These are phyloP conservation scores for Rhodotorula taiwanensis DNA, from an alignment of 768 basidiomycete species.

Conservation along the genomic window DNA sequence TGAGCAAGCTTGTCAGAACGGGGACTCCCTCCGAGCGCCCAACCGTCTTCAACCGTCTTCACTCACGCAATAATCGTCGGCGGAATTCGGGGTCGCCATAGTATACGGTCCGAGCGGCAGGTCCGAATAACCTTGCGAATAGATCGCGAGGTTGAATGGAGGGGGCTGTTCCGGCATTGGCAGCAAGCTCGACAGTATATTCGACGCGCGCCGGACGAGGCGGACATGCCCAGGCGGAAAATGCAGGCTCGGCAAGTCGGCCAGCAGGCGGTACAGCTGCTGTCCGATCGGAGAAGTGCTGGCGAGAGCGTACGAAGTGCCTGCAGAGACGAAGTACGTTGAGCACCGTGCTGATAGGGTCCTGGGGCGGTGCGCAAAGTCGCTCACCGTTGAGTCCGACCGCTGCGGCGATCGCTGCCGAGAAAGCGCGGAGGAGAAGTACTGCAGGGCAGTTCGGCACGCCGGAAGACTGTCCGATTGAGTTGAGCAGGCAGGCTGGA, in stretches of 20 bases:
- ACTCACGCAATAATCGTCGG: no score
- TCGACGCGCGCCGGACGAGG: background rate
- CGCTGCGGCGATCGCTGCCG: background rate
- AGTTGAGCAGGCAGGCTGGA: background rate
- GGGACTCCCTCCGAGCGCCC: no score
- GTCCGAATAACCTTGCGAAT: no score
- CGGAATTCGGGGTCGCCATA: no score
- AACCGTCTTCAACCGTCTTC: no score
- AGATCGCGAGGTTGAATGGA: background rate
- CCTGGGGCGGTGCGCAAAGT: no score
- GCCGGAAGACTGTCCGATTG: background rate
- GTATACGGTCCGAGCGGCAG: no score
- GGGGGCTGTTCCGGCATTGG: background rate
- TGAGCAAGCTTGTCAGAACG: no score
- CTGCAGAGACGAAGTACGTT: no score
- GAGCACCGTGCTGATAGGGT: no score
- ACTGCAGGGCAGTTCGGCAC: background rate
- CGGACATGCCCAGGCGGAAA: background rate
- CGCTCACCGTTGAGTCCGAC: slow-evolving; percentile 2
- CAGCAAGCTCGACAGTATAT: slow-evolving; percentile 1
- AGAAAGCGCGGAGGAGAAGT: slow-evolving; percentile 5
- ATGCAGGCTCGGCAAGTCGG: background rate
- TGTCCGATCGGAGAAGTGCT: background rate
- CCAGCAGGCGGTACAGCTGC: background rate
- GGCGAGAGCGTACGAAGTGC: background rate